Percentiles rank a stretch among this genome's conserved stretches.
Conservation (phyloP, 805 yeast genomes). For the Candida easanensis region DNA sequence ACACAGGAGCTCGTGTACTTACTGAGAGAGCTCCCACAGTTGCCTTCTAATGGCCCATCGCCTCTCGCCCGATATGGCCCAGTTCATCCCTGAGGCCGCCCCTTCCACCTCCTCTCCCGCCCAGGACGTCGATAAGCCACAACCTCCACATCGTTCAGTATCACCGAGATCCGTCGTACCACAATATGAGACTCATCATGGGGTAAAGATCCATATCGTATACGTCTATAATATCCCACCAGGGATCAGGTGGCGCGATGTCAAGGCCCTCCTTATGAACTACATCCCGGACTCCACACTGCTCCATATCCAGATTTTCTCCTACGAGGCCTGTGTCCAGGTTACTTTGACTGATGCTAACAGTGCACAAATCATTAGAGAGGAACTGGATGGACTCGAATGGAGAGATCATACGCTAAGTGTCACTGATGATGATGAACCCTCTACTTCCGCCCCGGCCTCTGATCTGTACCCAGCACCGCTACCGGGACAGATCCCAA, state of each 20-base stretch:
- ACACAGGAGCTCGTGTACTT: too few relatives aligned
- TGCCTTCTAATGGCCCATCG: background rate
- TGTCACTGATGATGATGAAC: slow-evolving; percentile 1
- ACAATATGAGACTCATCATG: background rate
- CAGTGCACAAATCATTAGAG: slow-evolving; percentile 8
- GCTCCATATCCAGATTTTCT: slow-evolving; percentile 22
- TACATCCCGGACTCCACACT: slow-evolving; percentile 20
- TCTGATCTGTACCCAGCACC: background rate
- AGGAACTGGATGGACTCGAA: slow-evolving; percentile 17
- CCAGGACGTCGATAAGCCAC: background rate
- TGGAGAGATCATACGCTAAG: slow-evolving; percentile 18
- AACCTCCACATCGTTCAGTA: background rate
- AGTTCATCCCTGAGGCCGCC: background rate
- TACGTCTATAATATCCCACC: slow-evolving; percentile 23
- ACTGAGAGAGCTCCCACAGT: background rate
- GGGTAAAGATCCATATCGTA: slow-evolving; percentile 10
- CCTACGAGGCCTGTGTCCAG: slow-evolving; percentile 6
- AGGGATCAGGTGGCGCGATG: slow-evolving; percentile 21
- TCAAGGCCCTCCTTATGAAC: slow-evolving; percentile 18
- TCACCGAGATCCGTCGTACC: background rate
- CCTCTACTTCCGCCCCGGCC: background rate
- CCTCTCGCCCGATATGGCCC: background rate
- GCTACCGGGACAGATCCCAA: slow-evolving; percentile 1
- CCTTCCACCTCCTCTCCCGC: background rate
- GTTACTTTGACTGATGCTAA: slow-evolving; percentile 14